These are phyloP conservation scores for Trichoderma simmonsii DNA, from an alignment of 2,329 filamentous ascomycete genomes.

Conservation along the genomic window DNA sequence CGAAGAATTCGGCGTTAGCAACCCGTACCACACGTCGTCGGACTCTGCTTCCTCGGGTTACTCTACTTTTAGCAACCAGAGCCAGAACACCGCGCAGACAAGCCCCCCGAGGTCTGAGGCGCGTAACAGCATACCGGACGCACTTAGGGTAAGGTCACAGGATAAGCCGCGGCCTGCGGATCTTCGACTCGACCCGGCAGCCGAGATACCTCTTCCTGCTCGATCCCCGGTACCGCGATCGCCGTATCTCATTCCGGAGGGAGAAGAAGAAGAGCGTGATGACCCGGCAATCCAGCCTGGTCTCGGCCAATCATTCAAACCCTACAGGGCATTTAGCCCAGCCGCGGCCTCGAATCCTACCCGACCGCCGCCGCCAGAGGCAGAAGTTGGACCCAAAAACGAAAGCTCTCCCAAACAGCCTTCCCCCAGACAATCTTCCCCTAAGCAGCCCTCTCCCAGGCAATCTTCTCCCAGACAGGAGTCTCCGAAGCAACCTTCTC, in stretches of 20 bases:
- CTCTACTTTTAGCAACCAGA: constrained; percentile 57
- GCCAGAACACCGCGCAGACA: constrained; percentile 60
- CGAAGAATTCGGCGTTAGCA: constrained; percentile 58
- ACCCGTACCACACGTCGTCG: constrained; percentile 62
- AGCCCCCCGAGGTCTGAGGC: constrained; percentile 34
- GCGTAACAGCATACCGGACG: constrained; percentile 41
- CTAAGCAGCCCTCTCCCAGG: neutral
- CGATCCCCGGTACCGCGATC: constrained; percentile 29
- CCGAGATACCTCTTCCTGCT: constrained; percentile 27
- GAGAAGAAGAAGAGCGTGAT: constrained; percentile 21
- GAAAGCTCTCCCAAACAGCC: constrained; percentile 16
- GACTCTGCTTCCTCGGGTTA: constrained; percentile 64
- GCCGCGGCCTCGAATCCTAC: neutral
- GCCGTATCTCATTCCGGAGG: constrained; percentile 27
- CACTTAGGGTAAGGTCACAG: constrained; percentile 50
- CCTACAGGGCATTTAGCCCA: constrained; percentile 19
- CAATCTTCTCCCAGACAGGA: neutral
- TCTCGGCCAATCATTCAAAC: constrained; percentile 20
- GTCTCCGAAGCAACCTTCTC: neutral
- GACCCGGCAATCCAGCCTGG: constrained; percentile 27
- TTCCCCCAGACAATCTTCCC: neutral
- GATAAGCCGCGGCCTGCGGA: constrained; percentile 31
- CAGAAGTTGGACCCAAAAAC: constrained; percentile 19
- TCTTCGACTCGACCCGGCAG: constrained; percentile 34
- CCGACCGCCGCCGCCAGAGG: neutral